Evolutionary conservation across 306 rosid genomes (phyloP), one percentile per base, ranked within the genome.

Genomic region (Calophaca sinica): DNA sequence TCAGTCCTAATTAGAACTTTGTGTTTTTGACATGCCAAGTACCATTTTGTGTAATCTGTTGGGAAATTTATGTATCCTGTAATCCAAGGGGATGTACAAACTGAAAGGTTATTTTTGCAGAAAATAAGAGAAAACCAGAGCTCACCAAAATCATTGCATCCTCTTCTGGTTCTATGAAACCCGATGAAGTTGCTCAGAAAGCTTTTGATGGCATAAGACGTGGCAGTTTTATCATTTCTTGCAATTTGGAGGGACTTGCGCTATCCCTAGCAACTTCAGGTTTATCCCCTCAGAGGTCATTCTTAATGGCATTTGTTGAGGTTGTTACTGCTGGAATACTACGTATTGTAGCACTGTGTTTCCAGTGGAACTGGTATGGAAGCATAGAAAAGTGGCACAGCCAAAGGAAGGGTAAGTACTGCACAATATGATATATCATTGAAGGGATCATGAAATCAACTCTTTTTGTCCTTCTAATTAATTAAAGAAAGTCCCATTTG

Each of bases 211-310:
- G 97, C 65, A 94, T 94, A 48, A 94, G 85, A 70, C 74, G 80
- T 70, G 97, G 91, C 13, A 74, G 87, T 59, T 94, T 94, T 79
- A 53, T 77, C 33, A 68, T 94, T 60, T 82, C 91, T 62, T 94
- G 98, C 87, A 94, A 94, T 88, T 76, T 86, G 49, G 97, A 87
- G 84, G 98, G 98, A 52, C 3, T 70, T 41, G 76, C 90, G 8
- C 72, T 91, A 80, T 60, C 96, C 53, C 62, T 91, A 41, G 88
- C 90, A 72, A 94, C 98, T 65, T 84, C 97, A 12, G 98, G 98
- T 58, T 65, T 89, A 57, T 85, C 97, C 12, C 97, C 98, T 50
- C 98, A 91, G 80, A 89, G 96, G 76, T 94, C 98, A 39, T 83
- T 80, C 69, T 29, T 84, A 15, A 87, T 91, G 96, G 98, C 98